Base-by-base conservation (phyloP, 345 rosid species). In the Punica granatum region DNA sequence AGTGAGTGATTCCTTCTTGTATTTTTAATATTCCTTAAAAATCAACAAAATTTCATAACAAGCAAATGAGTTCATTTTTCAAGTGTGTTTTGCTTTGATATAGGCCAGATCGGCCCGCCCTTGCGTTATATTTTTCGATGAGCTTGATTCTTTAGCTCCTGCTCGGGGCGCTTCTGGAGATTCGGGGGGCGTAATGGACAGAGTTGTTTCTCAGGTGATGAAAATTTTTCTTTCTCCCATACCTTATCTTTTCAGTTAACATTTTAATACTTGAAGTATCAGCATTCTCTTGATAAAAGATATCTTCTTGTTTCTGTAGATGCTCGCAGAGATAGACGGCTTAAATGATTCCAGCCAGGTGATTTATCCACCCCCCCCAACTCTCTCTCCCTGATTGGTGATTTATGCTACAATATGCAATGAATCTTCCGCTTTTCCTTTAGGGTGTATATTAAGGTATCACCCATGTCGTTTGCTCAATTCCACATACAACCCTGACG, bases 301-400 rank as follows among this genome's bases (percentile, higher is more conserved):
- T 23, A 36, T 28, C 25, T 56, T 42, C 59, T 60, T 28, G 14
- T 67, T 14, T 8, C 53, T 64, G 70, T 70, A 94, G 92, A 89
- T 94, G 95, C 99, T 94, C 72, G 99, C 99, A 19, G 99, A 94
- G 84, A 94, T 94, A 39, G 99, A 91, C 68, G 96, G 99, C 72
- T 84, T 94, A 63, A 86, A 84, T 73, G 97, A 89, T 79, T 84
- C 92, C 67, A 75, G 87, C 18, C 97, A 88, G 87, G 96, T 88
- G 72, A 54, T 67, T 60, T 44, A 61, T 51, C n/a, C n/a, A n/a
- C n/a, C n/a, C n/a, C n/a, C n/a, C n/a, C n/a, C n/a, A n/a, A n/a
- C n/a, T n/a, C n/a, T n/a, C n/a, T n/a, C n/a, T n/a, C n/a, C n/a
- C n/a, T n/a, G n/a, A n/a, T n/a, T n/a, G 86, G 96, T 88, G 73